Percentiles rank a stretch among this genome's conserved stretches.
Conservation (phyloP, 2,329 filamentous ascomycete species). For the Gaeumannomyces tritici region DNA sequence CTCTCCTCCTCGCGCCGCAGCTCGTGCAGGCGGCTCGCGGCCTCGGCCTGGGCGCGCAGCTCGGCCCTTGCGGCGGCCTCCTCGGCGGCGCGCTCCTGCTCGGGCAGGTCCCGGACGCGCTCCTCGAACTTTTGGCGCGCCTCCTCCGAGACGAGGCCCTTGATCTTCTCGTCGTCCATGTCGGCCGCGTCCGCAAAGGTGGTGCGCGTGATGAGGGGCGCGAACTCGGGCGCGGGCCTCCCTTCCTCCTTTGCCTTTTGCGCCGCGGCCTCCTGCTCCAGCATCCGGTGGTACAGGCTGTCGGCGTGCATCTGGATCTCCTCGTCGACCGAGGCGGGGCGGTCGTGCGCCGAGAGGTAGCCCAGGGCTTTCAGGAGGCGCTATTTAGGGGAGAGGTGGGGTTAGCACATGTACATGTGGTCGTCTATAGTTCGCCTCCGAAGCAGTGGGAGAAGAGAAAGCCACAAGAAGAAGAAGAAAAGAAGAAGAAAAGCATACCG, state of each 20-base stretch:
- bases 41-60: constrained; percentile 47
- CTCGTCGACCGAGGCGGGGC: constrained; percentile 63
- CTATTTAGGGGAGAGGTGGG: constrained; percentile 25
- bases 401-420: not conserved
- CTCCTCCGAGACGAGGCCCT: constrained; percentile 29
- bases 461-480: not conserved
- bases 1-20: constrained; percentile 46
- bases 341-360: constrained; percentile 62
- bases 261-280: constrained; percentile 69
- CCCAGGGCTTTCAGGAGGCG: constrained; percentile 86
- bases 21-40: constrained; percentile 45
- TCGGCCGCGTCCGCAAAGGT: constrained; percentile 12
- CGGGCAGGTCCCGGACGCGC: constrained; percentile 46
- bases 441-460: too few species aligned
- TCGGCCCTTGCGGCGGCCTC: constrained; percentile 56
- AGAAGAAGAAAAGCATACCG: constrained; percentile 34
- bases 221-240: constrained; percentile 47
- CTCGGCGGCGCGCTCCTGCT: constrained; percentile 50
- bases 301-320: constrained; percentile 95
- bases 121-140: constrained; percentile 42
- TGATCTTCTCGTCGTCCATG: constrained; percentile 13
- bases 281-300: constrained; percentile 76
- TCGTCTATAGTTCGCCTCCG: too few species aligned
- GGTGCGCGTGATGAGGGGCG: constrained; percentile 39
- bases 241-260: constrained; percentile 58